Evolutionary conservation across 2,329 filamentous ascomycete genomes (phyloP), one percentile per base, ranked within the genome.

Genomic region (Cordyceps cateniannulata): DNA sequence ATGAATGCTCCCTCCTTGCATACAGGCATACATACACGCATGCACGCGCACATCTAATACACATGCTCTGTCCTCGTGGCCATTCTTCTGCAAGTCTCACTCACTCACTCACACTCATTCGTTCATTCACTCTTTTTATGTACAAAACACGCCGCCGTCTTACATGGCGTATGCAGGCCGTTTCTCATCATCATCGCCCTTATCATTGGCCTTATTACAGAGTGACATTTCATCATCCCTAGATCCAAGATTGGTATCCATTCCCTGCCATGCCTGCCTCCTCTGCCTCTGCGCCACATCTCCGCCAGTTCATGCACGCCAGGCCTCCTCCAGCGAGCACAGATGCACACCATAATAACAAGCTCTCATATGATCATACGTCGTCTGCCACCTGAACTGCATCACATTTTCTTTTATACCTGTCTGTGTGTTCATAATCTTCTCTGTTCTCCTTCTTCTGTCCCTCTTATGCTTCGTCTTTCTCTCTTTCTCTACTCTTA

Each of bases 251-350:
- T 3, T 3, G 12, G 38, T 6, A 42, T 42, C 38, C 38, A 42
- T 18, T 42, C 18, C 38, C 14, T n/a, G 38, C 38, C 14, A 16
- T 8, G 7, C 42, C 42, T 22, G 6, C 42, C 42, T n/a, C 42
- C n/a, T 45, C 10, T 42, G 38, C 38, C 18, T 18, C 38, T 42
- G 49, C 50, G 32, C 50, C 50, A 52, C 50, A 18, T 55, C 52
- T 55, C 52, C 52, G 52, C 52, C 40, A 25, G 52, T 55, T 55
- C 52, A 55, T 55, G 52, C 52, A 55, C 52, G 51, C 42, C 20
- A 45, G n/a, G n/a, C n/a, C n/a, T 48, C 29, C 29, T 47, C 54
- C 47, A 20, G 35, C 44, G 42, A 27, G 42, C 54, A 57, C 54
- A 48, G 42, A 57, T 48, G 29, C 16, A 20, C 44, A 48, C 22